Evolutionary conservation across 1,284 basidiomycete species (phyloP).

Genomic region (Inonotus obliquus): DNA sequence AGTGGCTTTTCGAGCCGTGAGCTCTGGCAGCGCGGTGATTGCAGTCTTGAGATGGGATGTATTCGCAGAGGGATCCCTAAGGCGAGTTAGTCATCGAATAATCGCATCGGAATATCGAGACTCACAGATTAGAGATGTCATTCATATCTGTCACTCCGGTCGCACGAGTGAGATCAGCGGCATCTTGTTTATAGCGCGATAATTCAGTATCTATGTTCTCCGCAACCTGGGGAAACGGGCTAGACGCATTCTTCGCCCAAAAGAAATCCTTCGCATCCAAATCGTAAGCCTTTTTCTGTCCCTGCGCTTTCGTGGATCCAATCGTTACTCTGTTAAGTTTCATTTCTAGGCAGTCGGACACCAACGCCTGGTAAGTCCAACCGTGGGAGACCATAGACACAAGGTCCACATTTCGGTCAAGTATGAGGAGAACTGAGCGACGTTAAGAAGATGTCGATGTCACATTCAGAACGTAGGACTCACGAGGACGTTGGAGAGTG

Average conservation of each 20-base stretch:
- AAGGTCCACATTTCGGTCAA: conserved; percentile 95
- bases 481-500: conserved; percentile 81
- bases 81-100: conserved; percentile 3
- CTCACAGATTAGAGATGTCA: conserved; percentile 90
- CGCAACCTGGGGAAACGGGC: conserved; percentile 97
- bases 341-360: conserved; percentile 96
- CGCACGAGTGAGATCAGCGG: conserved; percentile 93
- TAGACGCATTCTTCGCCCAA: conserved; percentile 95
- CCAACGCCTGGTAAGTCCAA: conserved; percentile 99
- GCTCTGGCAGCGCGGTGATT: conserved; percentile 96
- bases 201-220: conserved; percentile 96
- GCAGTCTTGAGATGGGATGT: conserved; percentile 95
- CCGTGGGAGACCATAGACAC: conserved; percentile 95
- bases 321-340: conserved; percentile 95
- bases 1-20: conserved; percentile 94
- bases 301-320: conserved; percentile 37
- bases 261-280: conserved; percentile 99
- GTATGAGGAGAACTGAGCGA: conserved; percentile 78
- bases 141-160: conserved; percentile 96
- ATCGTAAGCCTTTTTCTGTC: conserved; percentile 89
- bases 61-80: conserved; percentile 89
- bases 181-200: conserved; percentile 94
- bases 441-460: conserved; percentile 7
- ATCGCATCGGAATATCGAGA: conserved; percentile 9
- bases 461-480: conserved; percentile 27